Base-by-base conservation (phyloP, 495 filamentous ascomycete genomes). In the Penicillium pulvis region DNA sequence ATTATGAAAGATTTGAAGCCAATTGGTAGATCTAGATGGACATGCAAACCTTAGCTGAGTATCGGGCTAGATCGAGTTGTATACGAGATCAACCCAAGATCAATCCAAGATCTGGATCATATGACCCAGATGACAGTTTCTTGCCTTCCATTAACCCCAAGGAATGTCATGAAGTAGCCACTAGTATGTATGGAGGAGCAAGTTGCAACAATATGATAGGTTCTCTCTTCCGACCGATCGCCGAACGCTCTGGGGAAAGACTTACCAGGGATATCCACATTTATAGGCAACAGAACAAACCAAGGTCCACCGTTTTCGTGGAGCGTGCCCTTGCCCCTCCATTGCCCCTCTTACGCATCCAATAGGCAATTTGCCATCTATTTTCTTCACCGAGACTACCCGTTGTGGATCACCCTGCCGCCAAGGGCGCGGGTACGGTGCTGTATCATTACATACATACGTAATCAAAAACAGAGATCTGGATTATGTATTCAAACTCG, bases 191-290 rank as follows among this genome's bases (percentile, higher is more conserved):
- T 36, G 33, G 6, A 17, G 39, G 16, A 41, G 4, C 39, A 6
- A 16, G 14, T 6, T 36, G 14, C 39, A 12, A 41, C 0, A 45
- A 47, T 51, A 23, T 63, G 51, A 64, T 67, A 67, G 65, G 65
- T 46, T 45, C 23, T 23, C 45, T 5, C 28, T 56, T 39, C 65
- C 62, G 65, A 67, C 26, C 54, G 46, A 64, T 56, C 43, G 36
- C 61, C 56, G 53, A 60, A 55, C 51, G 24, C 48, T 55, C 53
- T 51, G 56, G 56, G 58, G 62, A 55, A 30, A 16, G 12, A 36
- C 33, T 36, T 14, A 41, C 0, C 2, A 41, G 39, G 14, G 39
- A 41, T 41, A 41, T 41, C 14, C 14, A 31, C 35, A 23, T 36
- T 1, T 4, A 36, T 36, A 14, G 33, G 33, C 10, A 14, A 4